phyloP scores from a whole-genome alignment of 441 rosid species.

The Adansonia grandidieri region DNA sequence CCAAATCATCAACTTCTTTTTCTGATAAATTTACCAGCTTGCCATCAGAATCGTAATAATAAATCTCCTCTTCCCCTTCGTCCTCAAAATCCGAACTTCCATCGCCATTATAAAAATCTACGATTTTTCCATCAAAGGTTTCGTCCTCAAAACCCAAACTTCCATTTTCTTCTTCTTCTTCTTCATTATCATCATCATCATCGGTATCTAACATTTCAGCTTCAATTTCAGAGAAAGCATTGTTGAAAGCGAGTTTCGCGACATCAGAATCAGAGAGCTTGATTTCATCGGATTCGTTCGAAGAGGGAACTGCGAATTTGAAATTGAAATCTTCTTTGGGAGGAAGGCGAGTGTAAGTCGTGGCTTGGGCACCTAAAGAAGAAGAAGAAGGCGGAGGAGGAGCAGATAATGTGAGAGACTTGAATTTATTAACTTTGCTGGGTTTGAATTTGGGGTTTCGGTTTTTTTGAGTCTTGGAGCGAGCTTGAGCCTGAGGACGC shows the following conservation, averaged over 20 bases:
- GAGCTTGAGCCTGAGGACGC: constrained; percentile 58
- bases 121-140: background rate
- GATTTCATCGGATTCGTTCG: constrained; percentile 42
- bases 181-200: constrained; percentile 33
- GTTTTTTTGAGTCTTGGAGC: constrained; percentile 42
- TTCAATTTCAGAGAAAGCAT: constrained; percentile 13
- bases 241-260: constrained; percentile 32
- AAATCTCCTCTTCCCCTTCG: constrained; percentile 42
- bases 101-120: constrained; percentile 14
- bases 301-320: constrained; percentile 43
- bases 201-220: constrained; percentile 27
- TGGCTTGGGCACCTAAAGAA: constrained; percentile 57
- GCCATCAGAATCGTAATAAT: constrained; percentile 36
- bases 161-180: constrained; percentile 33
- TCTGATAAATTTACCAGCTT: constrained; percentile 31
- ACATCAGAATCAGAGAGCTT: constrained; percentile 58
- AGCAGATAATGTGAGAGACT: constrained; percentile 39
- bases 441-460: constrained; percentile 45
- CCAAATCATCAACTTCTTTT: constrained; percentile 33
- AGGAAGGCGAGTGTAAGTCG: constrained; percentile 86
- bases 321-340: constrained; percentile 61
- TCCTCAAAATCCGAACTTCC: constrained; percentile 36
- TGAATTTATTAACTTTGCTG: constrained; percentile 41
- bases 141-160: constrained; percentile 31
- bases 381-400: constrained; percentile 1